phyloP scores from a whole-genome alignment of 164 flowering plant genomes.

The Dillenia suffruticosa region DNA sequence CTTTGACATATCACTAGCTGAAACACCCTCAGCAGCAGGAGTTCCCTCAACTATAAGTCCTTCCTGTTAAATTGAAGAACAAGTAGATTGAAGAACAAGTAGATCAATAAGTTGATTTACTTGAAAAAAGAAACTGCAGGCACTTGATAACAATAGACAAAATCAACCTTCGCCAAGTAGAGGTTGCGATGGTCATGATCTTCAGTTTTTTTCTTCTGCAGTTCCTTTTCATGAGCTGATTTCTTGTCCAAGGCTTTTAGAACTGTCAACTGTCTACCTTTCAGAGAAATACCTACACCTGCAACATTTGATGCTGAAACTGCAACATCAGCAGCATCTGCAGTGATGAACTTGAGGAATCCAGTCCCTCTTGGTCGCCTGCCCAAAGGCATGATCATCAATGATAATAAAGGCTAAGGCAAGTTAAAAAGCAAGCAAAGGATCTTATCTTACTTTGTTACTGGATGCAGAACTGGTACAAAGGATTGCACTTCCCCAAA shows the following conservation, averaged over 20 bases:
- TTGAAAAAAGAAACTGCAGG: not conserved
- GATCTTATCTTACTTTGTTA: conserved; percentile 61
- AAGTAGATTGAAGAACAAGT: not conserved
- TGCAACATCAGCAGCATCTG: conserved; percentile 64
- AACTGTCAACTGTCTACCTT: conserved; percentile 75
- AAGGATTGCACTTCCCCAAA: conserved; percentile 84
- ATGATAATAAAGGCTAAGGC: not conserved
- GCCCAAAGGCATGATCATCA: conserved; percentile 15
- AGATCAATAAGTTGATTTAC: not conserved
- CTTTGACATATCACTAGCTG: conserved; percentile 75
- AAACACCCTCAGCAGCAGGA: conserved; percentile 94
- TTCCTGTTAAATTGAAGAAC: conserved; percentile 46
- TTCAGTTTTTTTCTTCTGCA: conserved; percentile 55
- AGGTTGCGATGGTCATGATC: conserved; percentile 77
- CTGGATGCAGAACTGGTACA: conserved; percentile 75
- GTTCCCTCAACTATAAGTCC: conserved; percentile 86
- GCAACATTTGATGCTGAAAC: conserved; percentile 56
- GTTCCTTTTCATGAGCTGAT: conserved; percentile 66
- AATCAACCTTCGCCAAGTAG: conserved; percentile 72
- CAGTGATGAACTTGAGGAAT: conserved; percentile 72
- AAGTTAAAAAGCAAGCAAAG: not conserved
- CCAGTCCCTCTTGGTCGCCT: conserved; percentile 97
- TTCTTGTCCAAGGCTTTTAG: conserved; percentile 86
- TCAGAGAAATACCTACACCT: conserved; percentile 64
- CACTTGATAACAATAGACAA: not conserved